Conservation (phyloP, 805 yeast species). For the Saccharomycodes ludwigii region DNA sequence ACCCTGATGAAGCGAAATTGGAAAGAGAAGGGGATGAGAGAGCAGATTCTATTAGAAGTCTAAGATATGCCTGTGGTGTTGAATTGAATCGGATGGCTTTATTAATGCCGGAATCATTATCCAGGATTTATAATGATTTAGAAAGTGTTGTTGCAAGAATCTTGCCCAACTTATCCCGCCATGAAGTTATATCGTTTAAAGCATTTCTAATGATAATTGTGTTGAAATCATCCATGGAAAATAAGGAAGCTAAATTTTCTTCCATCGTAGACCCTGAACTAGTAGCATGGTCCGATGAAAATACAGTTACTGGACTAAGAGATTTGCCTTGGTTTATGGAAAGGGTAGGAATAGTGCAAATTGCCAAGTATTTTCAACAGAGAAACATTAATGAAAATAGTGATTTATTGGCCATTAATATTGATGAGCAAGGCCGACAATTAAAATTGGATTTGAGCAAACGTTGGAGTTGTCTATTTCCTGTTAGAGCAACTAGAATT, state of each 20-base stretch:
- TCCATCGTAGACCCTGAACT: constrained; percentile 89
- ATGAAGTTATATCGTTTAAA: constrained; percentile 88
- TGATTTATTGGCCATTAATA: constrained; percentile 60
- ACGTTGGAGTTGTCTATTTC: constrained; percentile 90
- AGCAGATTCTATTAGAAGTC: constrained; percentile 69
- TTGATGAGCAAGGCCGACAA: constrained; percentile 79
- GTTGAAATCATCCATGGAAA: constrained; percentile 63
- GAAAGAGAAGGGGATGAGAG: constrained; percentile 54
- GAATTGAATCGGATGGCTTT: constrained; percentile 90
- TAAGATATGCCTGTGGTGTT: constrained; percentile 86
- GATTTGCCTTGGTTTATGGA: constrained; percentile 98
- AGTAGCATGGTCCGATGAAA: constrained; percentile 84
- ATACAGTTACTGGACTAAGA: constrained; percentile 76
- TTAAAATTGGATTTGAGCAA: constrained; percentile 71
- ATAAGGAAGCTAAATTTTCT: constrained; percentile 68
- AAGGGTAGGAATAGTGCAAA: constrained; percentile 84
- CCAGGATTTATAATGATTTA: constrained; percentile 66
- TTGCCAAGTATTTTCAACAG: constrained; percentile 78
- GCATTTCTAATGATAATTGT: constrained; percentile 87
- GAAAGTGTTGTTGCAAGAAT: constrained; percentile 71
- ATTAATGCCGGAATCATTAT: constrained; percentile 84
- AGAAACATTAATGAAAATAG: constrained; percentile 72
- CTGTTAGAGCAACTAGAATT: constrained; percentile 89
- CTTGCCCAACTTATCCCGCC: constrained; percentile 65
- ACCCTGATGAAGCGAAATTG: constrained; percentile 38